A percentile compares a stretch with the other conserved stretches of the same genome.
These are phyloP conservation scores for Syncephalastrum sp. DNA, from an alignment of 371 early-diverging fungal species.

Conservation along the genomic window DNA sequence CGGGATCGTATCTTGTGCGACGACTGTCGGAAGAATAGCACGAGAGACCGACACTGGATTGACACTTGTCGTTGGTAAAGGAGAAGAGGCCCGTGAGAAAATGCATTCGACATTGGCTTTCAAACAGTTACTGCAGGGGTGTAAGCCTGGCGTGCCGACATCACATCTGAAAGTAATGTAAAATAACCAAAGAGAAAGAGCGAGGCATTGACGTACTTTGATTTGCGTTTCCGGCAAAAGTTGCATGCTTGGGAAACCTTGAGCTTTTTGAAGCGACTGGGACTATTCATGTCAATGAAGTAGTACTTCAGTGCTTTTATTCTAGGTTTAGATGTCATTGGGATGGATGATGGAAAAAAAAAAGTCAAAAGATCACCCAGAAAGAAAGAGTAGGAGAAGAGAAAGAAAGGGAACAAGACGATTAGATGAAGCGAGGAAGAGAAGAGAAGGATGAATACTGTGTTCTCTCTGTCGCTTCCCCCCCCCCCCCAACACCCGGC, in stretches of 20 bases:
- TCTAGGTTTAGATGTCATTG: neutral
- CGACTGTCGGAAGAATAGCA: no score
- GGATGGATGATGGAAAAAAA: neutral
- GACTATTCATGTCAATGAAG: slow-evolving; percentile 43
- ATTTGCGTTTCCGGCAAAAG: slow-evolving; percentile 43
- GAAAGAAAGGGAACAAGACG: neutral
- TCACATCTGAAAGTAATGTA: slow-evolving; percentile 23
- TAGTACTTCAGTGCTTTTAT: slow-evolving; percentile 23
- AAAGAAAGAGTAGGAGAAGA: slow-evolving; percentile 4
- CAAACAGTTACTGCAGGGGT: slow-evolving; percentile 34
- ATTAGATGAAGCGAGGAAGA: no score
- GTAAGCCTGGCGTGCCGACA: slow-evolving; percentile 33
- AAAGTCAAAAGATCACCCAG: neutral
- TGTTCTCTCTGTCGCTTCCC: no score
- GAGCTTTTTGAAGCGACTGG: slow-evolving; percentile 37
- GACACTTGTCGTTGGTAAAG: neutral
- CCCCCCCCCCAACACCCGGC: no score
- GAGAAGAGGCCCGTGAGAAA: slow-evolving; percentile 1
- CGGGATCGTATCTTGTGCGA: neutral
- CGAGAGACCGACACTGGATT: no score
- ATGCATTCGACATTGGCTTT: slow-evolving; percentile 10
- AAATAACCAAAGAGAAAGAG: no score
- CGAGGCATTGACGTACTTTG: slow-evolving; percentile 29
- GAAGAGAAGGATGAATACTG: no score
- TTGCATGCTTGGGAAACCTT: slow-evolving; percentile 42